Evolutionary conservation across 495 filamentous ascomycete genomes (phyloP).

Genomic region (Bacidia gigantensis): DNA sequence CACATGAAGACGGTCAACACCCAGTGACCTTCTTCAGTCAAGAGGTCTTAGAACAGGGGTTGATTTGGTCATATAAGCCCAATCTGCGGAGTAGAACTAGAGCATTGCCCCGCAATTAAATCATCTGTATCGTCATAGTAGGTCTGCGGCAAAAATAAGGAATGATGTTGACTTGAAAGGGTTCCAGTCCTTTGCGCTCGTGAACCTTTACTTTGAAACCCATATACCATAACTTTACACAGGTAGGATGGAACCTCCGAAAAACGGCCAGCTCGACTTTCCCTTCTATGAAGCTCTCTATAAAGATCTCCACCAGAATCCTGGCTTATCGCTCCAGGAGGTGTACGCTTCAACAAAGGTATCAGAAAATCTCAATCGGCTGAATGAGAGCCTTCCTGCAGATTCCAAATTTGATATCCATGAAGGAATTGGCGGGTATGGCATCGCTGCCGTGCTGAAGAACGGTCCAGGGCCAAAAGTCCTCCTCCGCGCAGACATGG

Average conservation of each 20-base stretch:
- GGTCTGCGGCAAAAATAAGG: too few species aligned
- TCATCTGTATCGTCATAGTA: neutral
- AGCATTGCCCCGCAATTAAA: neutral
- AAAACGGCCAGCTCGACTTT: neutral
- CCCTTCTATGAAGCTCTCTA: constrained; percentile 38
- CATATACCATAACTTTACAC: neutral
- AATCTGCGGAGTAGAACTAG: neutral
- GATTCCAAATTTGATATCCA: constrained; percentile 22
- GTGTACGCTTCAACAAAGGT: constrained; percentile 31
- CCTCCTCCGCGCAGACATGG: constrained; percentile 41
- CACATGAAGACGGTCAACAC: too few species aligned
- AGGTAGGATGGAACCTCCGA: neutral
- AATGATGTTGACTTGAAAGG: too few species aligned
- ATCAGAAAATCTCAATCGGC: constrained; percentile 19
- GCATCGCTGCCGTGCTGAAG: constrained; percentile 30
- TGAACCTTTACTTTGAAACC: too few species aligned
- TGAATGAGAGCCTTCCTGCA: constrained; percentile 19
- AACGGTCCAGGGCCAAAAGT: constrained; percentile 37
- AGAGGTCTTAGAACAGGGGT: too few species aligned
- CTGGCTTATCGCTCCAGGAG: constrained; percentile 44
- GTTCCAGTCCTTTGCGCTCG: too few species aligned
- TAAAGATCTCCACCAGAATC: constrained; percentile 40
- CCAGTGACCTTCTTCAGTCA: too few species aligned
- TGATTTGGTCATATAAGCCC: neutral
- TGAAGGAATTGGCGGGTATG: constrained; percentile 33